Evolutionary conservation across 2,329 filamentous ascomycete genomes (phyloP), one percentile per base, ranked within the genome.

Genomic region (Colletotrichum destructivum): DNA sequence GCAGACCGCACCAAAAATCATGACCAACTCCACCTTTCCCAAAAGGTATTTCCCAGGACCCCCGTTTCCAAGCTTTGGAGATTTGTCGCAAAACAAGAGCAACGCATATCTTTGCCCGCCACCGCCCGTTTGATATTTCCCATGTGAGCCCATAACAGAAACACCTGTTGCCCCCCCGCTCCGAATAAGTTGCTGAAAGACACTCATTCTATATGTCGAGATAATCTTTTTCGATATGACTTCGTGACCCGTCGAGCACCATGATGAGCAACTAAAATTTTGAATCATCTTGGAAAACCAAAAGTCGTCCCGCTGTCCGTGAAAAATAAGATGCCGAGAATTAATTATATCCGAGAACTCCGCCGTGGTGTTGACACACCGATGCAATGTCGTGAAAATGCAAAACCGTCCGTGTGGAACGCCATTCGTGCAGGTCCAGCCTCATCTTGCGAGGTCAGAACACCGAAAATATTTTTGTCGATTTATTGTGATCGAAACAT

Each of bases 191-290:
- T 74, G 66, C 71, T 73, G 44, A 72, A 79, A 80, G 79, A 81
- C 79, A 82, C 81, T 83, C 80, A 81, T 80, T 86, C 86, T 88
- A 88, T 87, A 86, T 85, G 82, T 83, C 81, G 76, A 81, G 79
- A 80, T 81, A 79, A 80, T 82, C 78, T 83, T 86, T 85, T 85
- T 81, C 78, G 70, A 56, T 59, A 63, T 72, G 67, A 72, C 60
- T 71, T 72, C 70, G 66, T 72, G 66, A 72, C 70, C 70, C 66
- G 62, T 72, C 55, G 61, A 72, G 61, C 70, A 71, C 70, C 66
- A 61, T 72, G 81, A 84, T 82, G 81, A 84, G 55, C 61, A 66
- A 72, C 61, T 44, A 23, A 66, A 60, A 81, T 82, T 81, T 81
- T 81, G 82, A 84, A 83, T 81, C 83, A 82, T 83, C 79, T 79